Evolutionary conservation across 495 filamentous ascomycete species (phyloP).

Genomic region (Geopyxis carbonaria): DNA sequence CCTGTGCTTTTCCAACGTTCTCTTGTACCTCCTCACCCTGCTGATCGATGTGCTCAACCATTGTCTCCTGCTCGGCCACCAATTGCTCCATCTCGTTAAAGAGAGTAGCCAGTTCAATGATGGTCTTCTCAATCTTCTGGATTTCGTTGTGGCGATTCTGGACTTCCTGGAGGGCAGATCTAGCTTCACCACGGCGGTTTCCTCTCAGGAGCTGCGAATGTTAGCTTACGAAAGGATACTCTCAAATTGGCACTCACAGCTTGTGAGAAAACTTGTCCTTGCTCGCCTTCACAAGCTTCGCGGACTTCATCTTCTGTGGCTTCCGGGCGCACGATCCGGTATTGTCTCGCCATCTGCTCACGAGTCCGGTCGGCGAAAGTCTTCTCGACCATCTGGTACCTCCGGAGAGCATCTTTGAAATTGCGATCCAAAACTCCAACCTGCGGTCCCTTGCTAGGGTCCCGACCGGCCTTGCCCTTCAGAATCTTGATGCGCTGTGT

Average conservation of each 20-base stretch:
- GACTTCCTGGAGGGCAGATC: conserved; percentile 56
- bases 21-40: conserved; percentile 61
- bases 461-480: conserved; percentile 60
- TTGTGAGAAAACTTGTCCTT: conserved; percentile 62
- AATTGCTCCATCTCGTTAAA: conserved; percentile 73
- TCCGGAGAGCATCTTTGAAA: conserved; percentile 57
- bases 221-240: conserved; percentile 1
- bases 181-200: conserved; percentile 63
- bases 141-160: conserved; percentile 73
- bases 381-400: conserved; percentile 60
- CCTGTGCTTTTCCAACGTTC: conserved; percentile 65
- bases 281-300: conserved; percentile 53
- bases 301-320: conserved; percentile 65
- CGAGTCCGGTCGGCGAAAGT: conserved; percentile 60
- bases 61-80: conserved; percentile 64
- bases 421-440: conserved; percentile 62
- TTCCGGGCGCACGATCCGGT: conserved; percentile 74
- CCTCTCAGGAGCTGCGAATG: conserved; percentile 35
- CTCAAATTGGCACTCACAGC: conserved; percentile 38
- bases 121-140: conserved; percentile 73
- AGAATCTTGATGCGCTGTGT: conserved; percentile 56
- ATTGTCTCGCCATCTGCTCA: conserved; percentile 71
- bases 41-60: conserved; percentile 60
- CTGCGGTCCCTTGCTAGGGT: conserved; percentile 54
- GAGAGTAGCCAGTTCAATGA: conserved; percentile 67